Base-by-base conservation (phyloP, 441 rosid species). In the Populus tomentosa region DNA sequence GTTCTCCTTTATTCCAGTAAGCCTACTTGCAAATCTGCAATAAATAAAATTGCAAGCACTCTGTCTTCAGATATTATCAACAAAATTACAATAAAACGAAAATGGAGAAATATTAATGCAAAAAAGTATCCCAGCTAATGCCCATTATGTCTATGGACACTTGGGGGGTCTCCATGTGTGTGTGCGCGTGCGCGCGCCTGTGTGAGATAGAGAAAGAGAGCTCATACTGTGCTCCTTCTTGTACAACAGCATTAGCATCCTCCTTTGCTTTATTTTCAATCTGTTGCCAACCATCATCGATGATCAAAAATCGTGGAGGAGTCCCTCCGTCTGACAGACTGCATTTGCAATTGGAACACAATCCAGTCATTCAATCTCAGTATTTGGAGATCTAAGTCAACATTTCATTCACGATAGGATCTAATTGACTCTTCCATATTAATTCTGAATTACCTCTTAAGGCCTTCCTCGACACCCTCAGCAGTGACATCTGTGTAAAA, bases 261-360 rank as follows among this genome's bases (percentile, higher is more conserved):
- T 91, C 95, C 79, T 89, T 89, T n/a, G 82, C 32, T 82, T 92
- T 92, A 75, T 20, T 85, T 87, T 92, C 98, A 80, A 95, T 91
- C 80, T 94, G 91, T 83, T 94, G 99, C 99, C 99, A 95, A 70
- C 98, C 99, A 84, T 94, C 99, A 77, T 95, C 98, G 71, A 94
- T 90, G 81, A 94, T 95, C 74, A 95, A 84, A 86, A 95, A 95
- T 68, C 86, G 85, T 23, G 99, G 92, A 23, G 98, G 98, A 46
- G 94, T 88, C 42, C 98, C 97, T 81, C 98, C 98, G 32, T 80
- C 89, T 2, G 93, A 87, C 74, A 95, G 88, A 80, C 98, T 95
- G 91, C 89, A 86, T 83, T n/a, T n/a, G n/a, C 6, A 81, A 70
- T 70, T 26, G 73, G 53, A 81, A 56, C 28, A 14, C 11, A 35